Conservation (phyloP, 345 rosid genomes). For the Salix caprea region DNA sequence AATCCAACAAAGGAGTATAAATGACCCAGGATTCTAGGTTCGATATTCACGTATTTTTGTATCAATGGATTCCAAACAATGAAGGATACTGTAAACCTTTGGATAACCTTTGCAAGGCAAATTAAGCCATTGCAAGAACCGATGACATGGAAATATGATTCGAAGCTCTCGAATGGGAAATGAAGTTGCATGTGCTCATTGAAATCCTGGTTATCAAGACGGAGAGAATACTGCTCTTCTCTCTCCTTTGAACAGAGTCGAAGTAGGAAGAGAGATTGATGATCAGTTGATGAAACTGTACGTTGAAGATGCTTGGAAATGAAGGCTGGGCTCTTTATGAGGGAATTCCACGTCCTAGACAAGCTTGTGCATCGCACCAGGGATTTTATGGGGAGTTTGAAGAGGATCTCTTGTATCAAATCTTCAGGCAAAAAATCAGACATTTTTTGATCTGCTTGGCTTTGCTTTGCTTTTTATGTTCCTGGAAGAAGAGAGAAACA, state of each 20-base stretch:
- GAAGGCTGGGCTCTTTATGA: not conserved
- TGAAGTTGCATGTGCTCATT: not conserved
- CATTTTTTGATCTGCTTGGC: not conserved
- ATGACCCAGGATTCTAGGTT: not conserved
- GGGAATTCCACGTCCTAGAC: not conserved
- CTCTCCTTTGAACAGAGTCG: not conserved
- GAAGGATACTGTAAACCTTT: not conserved
- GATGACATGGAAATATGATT: not conserved
- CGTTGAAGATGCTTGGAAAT: not conserved
- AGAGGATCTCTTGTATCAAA: not conserved
- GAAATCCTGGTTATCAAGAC: not conserved
- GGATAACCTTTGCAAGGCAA: not conserved
- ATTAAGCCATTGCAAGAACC: conserved; percentile 1
- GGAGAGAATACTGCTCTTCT: not conserved
- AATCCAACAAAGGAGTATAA: not conserved
- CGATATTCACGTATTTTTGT: not conserved
- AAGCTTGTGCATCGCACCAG: not conserved
- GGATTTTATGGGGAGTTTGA: not conserved
- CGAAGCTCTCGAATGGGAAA: not conserved
- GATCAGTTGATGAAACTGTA: not conserved
- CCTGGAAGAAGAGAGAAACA: too few species aligned
- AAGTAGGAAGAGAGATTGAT: not conserved
- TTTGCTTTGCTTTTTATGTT: too few species aligned
- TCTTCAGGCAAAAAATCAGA: conserved; percentile 3
- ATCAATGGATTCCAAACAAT: conserved; percentile 1